These are phyloP conservation scores for Penicillium longicatenatum DNA, from an alignment of 495 filamentous ascomycete species.

Conservation along the genomic window DNA sequence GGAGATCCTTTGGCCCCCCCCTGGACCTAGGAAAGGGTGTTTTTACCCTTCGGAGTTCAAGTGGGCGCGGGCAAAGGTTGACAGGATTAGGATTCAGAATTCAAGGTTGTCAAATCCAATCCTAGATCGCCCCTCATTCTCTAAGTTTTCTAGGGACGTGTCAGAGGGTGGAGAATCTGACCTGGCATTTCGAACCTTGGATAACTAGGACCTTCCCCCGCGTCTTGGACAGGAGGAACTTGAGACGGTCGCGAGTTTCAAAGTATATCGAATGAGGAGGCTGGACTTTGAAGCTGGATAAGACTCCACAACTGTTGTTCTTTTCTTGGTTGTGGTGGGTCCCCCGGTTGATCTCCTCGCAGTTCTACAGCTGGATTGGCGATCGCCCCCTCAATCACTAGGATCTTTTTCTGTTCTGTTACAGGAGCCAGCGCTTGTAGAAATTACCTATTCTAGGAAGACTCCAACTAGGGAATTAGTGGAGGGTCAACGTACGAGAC, in stretches of 20 bases:
- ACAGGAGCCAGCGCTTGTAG: neutral
- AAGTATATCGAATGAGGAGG: conserved; percentile 12
- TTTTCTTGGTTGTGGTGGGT: conserved; percentile 7
- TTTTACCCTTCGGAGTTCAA: neutral
- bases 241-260: conserved; percentile 35
- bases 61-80: neutral
- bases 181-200: conserved; percentile 12
- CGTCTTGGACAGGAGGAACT: conserved; percentile 21
- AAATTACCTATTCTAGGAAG: neutral
- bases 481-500: neutral
- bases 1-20: neutral
- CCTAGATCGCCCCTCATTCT: conserved; percentile 6
- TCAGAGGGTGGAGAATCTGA: conserved; percentile 16
- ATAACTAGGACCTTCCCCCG: conserved; percentile 17
- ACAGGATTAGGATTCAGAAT: neutral
- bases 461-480: neutral
- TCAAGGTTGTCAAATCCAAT: neutral
- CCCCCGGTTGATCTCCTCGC: conserved; percentile 20
- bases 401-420: conserved; percentile 2
- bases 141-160: conserved; percentile 4
- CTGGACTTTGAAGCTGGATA: neutral
- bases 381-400: conserved; percentile 8
- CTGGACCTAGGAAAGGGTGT: too few species aligned
- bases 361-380: conserved; percentile 4
- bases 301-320: neutral